Base-by-base conservation (phyloP, 257 asterid species). In the Leonotis leonurus region DNA sequence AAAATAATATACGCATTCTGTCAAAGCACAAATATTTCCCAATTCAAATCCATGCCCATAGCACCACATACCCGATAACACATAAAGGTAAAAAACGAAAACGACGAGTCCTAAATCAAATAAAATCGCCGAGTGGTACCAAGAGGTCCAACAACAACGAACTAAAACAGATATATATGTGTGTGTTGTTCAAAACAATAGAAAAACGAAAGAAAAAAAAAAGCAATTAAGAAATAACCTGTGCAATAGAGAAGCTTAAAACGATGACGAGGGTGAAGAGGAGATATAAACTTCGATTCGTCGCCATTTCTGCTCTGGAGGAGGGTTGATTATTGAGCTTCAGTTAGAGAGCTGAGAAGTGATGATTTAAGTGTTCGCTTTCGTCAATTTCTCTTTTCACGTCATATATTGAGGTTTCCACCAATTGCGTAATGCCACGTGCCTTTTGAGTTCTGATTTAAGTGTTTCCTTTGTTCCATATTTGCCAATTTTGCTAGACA, bases 171-270 rank as follows among this genome's bases (percentile, higher is more conserved):
- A 1, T 20, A 7, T 61, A 16, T 6, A 5, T 9, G 16, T n/a
- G 1, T 18, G 37, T 9, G 7, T 13, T 51, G 6, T 11, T 6
- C 37, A 5, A 16, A 12, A 9, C 16, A 3, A 25, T 5, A 8
- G 21, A n/a, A n/a, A n/a, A n/a, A n/a, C n/a, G n/a, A n/a, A n/a
- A n/a, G n/a, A n/a, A 49, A 36, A 13, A 52, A 51, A 1, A 22
- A n/a, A n/a, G 10, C 25, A 40, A 35, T 17, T 35, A 65, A 67
- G 13, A 21, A 17, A 52, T 5, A 43, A 85, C 94, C 94, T 83
- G 84, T 60, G 61, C 48, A 59, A 77, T 26, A 26, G 68, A 67
- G 35, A 67, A 69, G 64, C 75, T 40, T 67, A 81, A 75, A 63
- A 81, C 26, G 67, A 85, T 60, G 6, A 69, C 25, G 14, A 83